Evolutionary conservation across 805 yeast genomes (phyloP), one percentile per base, ranked within the genome.

Genomic region (Spathaspora hagerdaliae): DNA sequence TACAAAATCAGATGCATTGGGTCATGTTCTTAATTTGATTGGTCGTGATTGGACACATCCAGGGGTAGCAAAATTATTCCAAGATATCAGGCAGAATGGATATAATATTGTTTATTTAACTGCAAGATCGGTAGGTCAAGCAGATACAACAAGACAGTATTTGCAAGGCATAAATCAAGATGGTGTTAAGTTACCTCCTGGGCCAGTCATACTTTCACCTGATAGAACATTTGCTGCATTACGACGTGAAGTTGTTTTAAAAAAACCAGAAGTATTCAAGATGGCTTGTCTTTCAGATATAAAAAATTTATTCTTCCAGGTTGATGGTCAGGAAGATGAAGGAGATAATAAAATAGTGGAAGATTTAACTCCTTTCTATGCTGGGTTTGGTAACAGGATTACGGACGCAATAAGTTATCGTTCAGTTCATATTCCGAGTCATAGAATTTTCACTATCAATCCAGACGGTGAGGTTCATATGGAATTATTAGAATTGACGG

Each of bases 1-100:
- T 53, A 94, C 99, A 13, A 91, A 90, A 64, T 90, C 97, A 0
- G 99, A 94, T 69, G 99, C 99, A 0, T 71, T 94, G 57, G 99
- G 99, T 2, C 99, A 94, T 65, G 92, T 94, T 2, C 72, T 94
- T 63, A 90, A 94, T 13, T 82, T 92, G 81, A 72, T 94, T 33
- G 99, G 99, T 5, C 79, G 89, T 55, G 99, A 94, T 69, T 94
- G 99, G 99, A 94, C 99, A 0, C 99, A 94, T 62, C 79, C 82
- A 1, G 99, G 99, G 31, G 99, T 94, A 36, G 96, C 97, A 2
- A 83, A 83, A 57, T 69, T 94, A 46, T 94, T 91, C 60, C 81
- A 81, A n/a, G 99, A 94, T 61, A 94, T 94, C 50, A 60, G 76
- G 38, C 68, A 77, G 47, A 94, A 94, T 59, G 98, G 99, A 0